phyloP scores from a whole-genome alignment of 768 basidiomycete genomes.

The Psilocybe tampanensis region DNA sequence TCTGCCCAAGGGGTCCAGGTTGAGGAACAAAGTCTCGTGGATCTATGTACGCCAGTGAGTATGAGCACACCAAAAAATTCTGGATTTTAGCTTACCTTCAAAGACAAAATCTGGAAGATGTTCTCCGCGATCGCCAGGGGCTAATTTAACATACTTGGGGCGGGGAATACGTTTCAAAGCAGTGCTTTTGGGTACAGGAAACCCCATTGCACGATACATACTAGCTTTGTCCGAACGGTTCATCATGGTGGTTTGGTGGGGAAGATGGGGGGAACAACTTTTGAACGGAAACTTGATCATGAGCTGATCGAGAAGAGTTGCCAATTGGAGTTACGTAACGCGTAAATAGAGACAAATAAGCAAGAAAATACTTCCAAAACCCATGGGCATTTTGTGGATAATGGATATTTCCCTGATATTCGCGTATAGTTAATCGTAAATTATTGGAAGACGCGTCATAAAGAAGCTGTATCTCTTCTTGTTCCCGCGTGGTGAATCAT shows the following conservation, averaged over 20 bases:
- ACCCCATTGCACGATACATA: not conserved
- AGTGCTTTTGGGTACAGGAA: not conserved
- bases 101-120: constrained; percentile 26
- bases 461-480: no score
- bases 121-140: constrained; percentile 26
- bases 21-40: constrained; percentile 21
- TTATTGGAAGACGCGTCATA: no score
- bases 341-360: no score
- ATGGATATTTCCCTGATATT: no score
- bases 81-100: constrained; percentile 20
- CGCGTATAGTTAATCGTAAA: no score
- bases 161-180: constrained; percentile 2
- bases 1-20: constrained; percentile 28
- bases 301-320: no score
- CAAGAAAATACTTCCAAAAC: no score
- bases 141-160: constrained; percentile 26
- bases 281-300: no score
- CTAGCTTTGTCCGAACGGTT: not conserved
- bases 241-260: not conserved
- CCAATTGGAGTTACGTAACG: no score
- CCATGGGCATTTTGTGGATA: no score
- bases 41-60: constrained; percentile 16
- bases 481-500: no score
- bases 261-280: not conserved
- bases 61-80: not conserved